These are phyloP conservation scores for Ustanciosporium gigantosporum DNA, from an alignment of 1,284 basidiomycete genomes.

Conservation along the genomic window DNA sequence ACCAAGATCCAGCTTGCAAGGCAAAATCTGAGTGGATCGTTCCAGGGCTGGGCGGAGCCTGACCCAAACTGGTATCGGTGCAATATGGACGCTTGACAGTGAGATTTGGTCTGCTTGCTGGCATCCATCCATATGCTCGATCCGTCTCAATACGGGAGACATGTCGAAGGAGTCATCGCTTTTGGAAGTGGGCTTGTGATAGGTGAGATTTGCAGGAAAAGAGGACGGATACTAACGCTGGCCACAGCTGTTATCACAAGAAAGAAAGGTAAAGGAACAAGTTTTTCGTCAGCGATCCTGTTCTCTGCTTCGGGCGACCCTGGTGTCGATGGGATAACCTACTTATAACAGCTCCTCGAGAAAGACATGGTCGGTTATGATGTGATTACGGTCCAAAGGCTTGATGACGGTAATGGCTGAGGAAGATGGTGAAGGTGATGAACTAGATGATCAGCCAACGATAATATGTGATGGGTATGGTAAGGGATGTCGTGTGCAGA, in stretches of 20 bases:
- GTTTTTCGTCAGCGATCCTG: not conserved
- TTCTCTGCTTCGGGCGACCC: not conserved
- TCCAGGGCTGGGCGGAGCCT: not conserved
- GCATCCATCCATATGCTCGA: not conserved
- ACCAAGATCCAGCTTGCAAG: too few species aligned
- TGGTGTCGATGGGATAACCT: conserved; percentile 5
- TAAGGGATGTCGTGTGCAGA: too few species aligned
- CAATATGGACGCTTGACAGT: too few species aligned
- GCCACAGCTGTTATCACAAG: conserved; percentile 35
- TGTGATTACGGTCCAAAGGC: too few species aligned
- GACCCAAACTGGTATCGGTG: not conserved
- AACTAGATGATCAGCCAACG: too few species aligned
- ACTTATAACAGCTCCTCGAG: conserved; percentile 51
- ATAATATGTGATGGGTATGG: too few species aligned
- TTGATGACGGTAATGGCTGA: too few species aligned
- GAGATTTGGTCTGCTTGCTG: not conserved
- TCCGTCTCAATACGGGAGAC: not conserved
- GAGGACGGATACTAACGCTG: conserved; percentile 38
- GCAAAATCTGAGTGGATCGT: too few species aligned
- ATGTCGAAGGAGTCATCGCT: not conserved
- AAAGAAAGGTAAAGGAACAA: conserved; percentile 1
- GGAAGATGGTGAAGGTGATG: too few species aligned
- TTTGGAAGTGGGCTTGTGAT: not conserved
- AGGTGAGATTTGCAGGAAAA: conserved; percentile 2
- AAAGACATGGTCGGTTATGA: conserved; percentile 26